These are phyloP conservation scores for Colletotrichum cereale DNA, from an alignment of 2,329 filamentous ascomycete genomes.

Conservation along the genomic window DNA sequence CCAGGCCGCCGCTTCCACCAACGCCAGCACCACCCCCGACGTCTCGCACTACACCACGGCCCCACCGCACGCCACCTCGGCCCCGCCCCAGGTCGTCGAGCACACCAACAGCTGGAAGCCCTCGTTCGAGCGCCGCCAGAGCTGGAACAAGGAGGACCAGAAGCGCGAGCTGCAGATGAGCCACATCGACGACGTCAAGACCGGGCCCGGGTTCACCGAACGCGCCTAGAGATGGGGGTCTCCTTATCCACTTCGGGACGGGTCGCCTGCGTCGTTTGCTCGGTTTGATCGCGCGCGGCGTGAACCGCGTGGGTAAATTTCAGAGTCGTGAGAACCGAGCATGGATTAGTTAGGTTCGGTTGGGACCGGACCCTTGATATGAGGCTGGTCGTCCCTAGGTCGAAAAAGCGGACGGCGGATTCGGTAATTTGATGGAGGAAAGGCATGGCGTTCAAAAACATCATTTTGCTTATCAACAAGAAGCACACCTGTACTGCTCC, in stretches of 20 bases:
- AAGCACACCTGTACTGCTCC: background rate
- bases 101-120: slow-evolving; percentile 61
- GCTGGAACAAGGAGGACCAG: slow-evolving; percentile 66
- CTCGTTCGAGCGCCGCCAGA: slow-evolving; percentile 59
- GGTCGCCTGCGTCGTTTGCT: background rate
- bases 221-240: slow-evolving; percentile 21
- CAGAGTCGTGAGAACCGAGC: no score
- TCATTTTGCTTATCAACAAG: background rate
- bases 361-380: background rate
- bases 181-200: slow-evolving; percentile 51
- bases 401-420: background rate
- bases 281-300: background rate
- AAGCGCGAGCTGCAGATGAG: slow-evolving; percentile 65
- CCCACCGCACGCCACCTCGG: background rate
- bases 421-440: background rate
- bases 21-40: background rate
- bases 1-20: background rate
- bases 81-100: slow-evolving; percentile 47
- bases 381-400: no score
- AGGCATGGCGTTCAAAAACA: slow-evolving; percentile 22
- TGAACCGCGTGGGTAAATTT: background rate
- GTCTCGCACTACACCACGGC: background rate
- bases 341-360: background rate
- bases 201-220: slow-evolving; percentile 59
- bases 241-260: background rate